phyloP scores from a whole-genome alignment of 306 rosid genomes.

The Quercus alba region DNA sequence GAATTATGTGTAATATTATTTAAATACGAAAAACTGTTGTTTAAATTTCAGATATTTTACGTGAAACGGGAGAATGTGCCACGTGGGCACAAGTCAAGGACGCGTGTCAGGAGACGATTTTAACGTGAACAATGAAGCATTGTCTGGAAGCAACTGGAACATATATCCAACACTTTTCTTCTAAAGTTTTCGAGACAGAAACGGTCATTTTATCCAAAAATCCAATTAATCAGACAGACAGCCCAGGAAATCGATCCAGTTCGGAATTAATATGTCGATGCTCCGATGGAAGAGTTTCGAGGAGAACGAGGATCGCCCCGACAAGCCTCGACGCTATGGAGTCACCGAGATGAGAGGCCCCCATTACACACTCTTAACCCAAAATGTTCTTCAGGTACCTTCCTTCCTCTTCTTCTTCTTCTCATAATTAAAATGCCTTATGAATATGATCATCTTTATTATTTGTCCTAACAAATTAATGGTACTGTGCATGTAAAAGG shows the following conservation, averaged over 20 bases:
- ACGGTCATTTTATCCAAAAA: too few relatives aligned
- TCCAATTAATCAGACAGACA: too few relatives aligned
- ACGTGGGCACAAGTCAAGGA: too few relatives aligned
- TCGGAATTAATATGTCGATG: conserved; percentile 42
- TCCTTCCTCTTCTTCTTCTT: neutral
- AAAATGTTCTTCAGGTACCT: conserved; percentile 63
- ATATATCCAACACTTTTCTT: too few relatives aligned
- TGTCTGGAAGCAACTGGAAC: too few relatives aligned
- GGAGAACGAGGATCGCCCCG: conserved; percentile 84
- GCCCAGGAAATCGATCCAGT: too few relatives aligned
- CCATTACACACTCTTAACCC: conserved; percentile 47
- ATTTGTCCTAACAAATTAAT: neutral
- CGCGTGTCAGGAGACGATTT: too few relatives aligned
- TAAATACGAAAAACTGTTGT: rapidly evolving
- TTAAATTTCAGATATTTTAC: too few relatives aligned
- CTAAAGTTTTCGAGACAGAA: too few relatives aligned
- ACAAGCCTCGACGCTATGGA: conserved; percentile 81
- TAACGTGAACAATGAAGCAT: too few relatives aligned
- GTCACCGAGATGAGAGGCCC: conserved; percentile 88
- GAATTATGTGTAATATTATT: too few relatives aligned
- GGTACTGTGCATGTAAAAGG: neutral
- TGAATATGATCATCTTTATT: neutral
- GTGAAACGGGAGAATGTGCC: too few relatives aligned
- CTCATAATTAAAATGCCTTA: neutral
- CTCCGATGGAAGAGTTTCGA: conserved; percentile 73